Evolutionary conservation across 2,329 filamentous ascomycete genomes (phyloP).

Genomic region (Xylaria sp.): DNA sequence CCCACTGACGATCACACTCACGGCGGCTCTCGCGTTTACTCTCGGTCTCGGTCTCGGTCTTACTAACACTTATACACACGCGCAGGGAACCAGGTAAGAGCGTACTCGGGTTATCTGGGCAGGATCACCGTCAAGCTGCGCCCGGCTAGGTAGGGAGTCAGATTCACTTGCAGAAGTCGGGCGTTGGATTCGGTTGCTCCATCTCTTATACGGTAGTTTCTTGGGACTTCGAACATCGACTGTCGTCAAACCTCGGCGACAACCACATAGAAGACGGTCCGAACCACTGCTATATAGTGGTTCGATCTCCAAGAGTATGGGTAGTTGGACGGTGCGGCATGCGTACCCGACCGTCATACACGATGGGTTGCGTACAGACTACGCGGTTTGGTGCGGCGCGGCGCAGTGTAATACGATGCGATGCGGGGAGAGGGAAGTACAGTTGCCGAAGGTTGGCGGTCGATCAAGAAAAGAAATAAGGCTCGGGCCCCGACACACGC

Average conservation of each 20-base stretch:
- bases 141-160: slow-evolving; percentile 21
- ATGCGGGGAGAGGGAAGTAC: slow-evolving; percentile 27
- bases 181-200: slow-evolving; percentile 32
- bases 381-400: slow-evolving; percentile 19
- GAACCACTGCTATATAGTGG: background rate
- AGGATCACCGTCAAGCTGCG: slow-evolving; percentile 14
- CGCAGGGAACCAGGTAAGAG: background rate
- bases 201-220: slow-evolving; percentile 26
- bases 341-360: slow-evolving; percentile 30
- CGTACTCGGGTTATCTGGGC: slow-evolving; percentile 3
- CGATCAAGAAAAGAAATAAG: slow-evolving; percentile 10
- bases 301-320: background rate
- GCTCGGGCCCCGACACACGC: slow-evolving; percentile 8
- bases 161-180: slow-evolving; percentile 34
- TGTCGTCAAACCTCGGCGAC: background rate
- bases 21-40: background rate
- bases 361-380: slow-evolving; percentile 20
- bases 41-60: background rate
- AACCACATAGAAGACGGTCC: background rate
- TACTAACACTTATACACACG: background rate
- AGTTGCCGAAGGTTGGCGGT: slow-evolving; percentile 26
- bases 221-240: background rate
- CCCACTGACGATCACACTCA: background rate
- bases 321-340: slow-evolving; percentile 10
- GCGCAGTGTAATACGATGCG: slow-evolving; percentile 23